Percentiles rank a stretch among this genome's conserved stretches.
These are phyloP conservation scores for Chytridiales sp. DNA, from an alignment of 371 early-diverging fungal genomes.

Conservation along the genomic window DNA sequence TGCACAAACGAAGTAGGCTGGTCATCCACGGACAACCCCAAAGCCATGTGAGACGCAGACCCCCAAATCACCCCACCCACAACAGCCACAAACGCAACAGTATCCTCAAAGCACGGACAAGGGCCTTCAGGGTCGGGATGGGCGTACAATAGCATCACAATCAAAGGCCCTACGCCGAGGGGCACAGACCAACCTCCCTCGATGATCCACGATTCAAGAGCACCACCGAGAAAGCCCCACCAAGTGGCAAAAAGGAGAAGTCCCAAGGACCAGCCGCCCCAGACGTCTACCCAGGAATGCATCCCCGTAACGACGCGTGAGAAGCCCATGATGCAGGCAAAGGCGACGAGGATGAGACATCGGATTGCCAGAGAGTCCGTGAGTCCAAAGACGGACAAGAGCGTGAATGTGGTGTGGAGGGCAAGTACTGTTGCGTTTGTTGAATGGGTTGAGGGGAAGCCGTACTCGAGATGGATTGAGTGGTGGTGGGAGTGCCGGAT, in stretches of 20 bases:
- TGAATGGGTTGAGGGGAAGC: slow-evolving; percentile 80
- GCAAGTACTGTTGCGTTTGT: slow-evolving; percentile 72
- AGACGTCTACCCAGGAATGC: slow-evolving; percentile 65
- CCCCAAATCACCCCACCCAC: slow-evolving; percentile 61
- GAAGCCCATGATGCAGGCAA: slow-evolving; percentile 66
- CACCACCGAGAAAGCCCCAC: slow-evolving; percentile 43
- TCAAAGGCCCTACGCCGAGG: slow-evolving; percentile 5
- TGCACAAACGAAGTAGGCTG: neutral
- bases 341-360: slow-evolving; percentile 48
- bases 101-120: slow-evolving; percentile 81
- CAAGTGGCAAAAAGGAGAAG: slow-evolving; percentile 63
- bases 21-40: neutral
- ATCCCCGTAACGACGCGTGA: slow-evolving; percentile 75
- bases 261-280: slow-evolving; percentile 67
- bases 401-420: slow-evolving; percentile 57
- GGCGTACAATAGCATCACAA: slow-evolving; percentile 31
- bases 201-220: slow-evolving; percentile 50
- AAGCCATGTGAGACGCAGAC: neutral
- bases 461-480: slow-evolving; percentile 70
- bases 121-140: slow-evolving; percentile 75
- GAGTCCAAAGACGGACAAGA: slow-evolving; percentile 28
- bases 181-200: neutral
- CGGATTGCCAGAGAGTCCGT: slow-evolving; percentile 29
- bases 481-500: slow-evolving; percentile 62
- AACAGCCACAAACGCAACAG: slow-evolving; percentile 62